Evolutionary conservation across 148 eudicot species (phyloP), one percentile per base, ranked within the genome.

Genomic region (Heliamphora exappendiculata): DNA sequence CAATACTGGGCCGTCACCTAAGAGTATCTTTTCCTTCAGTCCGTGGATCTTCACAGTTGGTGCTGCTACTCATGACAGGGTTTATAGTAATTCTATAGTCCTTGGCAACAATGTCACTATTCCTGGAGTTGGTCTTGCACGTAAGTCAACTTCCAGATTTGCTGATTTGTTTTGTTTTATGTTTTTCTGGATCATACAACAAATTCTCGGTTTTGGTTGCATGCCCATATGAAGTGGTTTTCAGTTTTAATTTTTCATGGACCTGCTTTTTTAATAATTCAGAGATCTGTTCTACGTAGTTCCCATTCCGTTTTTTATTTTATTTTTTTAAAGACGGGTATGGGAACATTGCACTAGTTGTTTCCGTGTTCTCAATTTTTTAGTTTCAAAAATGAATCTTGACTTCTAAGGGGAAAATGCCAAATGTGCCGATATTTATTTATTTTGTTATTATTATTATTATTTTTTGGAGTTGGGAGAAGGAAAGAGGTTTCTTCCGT

Each of bases 31-130:
- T 75, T 96, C 99, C 59, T 96, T 91, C 73, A 96, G 99, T 76
- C 99, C 99, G 26, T 96, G 99, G 99, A 96, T 96, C 81, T 96
- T 86, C 83, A 93, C 98, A 26, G 95, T 96, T 75, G 99, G 99
- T 67, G 98, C 99, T 82, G 93, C 95, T 72, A 81, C 98, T 77
- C 99, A 96, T 80, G 98, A 96, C 78, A 86, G 99, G 86, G 74
- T 83, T 28, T 96, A 96, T 76, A 83, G 84, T 76, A 96, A 96
- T 88, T 88, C 92, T 10, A 84, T 96, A 71, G 51, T 72, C 70
- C 93, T 96, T 55, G 99, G 99, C 80, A 93, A 91, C 84, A 87
- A 88, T 80, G 45, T 91, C 65, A 87, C 90, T 64, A 86, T 96
- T 62, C 42, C 88, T 39, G 99, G 99, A 69, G 90, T 88, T 81